Base-by-base conservation (phyloP, 805 yeast genomes). In the Yamadazyma scolyti region DNA sequence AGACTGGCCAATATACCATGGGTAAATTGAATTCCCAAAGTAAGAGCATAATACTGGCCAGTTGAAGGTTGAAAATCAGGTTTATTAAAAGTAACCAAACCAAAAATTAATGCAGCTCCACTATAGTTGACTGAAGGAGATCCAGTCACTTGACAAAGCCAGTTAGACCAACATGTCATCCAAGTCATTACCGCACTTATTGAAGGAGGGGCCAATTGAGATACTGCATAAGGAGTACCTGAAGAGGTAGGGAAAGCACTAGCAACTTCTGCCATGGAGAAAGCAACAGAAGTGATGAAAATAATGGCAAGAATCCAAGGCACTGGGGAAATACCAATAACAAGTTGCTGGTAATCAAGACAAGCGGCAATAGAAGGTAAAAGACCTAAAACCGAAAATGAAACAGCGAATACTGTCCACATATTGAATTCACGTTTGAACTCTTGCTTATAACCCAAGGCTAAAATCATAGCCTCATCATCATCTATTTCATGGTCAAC, bases 141-240 rank as follows among this genome's bases (percentile, higher is more conserved):
- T 5, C 72, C 74, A 4, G 84, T 78, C 37, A 78, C 70, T 46
- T 77, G 82, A 39, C 77, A 75, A 47, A 78, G 47, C 75, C 78
- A 78, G 57, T 78, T 78, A 16, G 77, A 61, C 74, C 80, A 78
- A 35, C 82, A 78, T 6, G 77, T 74, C 28, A 70, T 47, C 82
- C 82, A 78, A 5, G 84, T 73, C 30, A 74, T 57, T 15, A 74
- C 52, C 1, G 82, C 73, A 11, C 71, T 71, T 52, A 47, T 58
- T 42, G 61, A 62, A 14, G 71, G 72, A 9, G 84, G 83, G 3
- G 83, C 72, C 40, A 78, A 56, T 44, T 76, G 75, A 2, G 76
- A 68, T 2, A 79, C 79, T 37, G 86, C 83, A 44, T 79, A 80
- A 28, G 82, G 82, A 6, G 82, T 68, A 27, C 86, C 86, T 16